Evolutionary conservation across 2,329 filamentous ascomycete genomes (phyloP).

Genomic region (Waltergamsia citrina): DNA sequence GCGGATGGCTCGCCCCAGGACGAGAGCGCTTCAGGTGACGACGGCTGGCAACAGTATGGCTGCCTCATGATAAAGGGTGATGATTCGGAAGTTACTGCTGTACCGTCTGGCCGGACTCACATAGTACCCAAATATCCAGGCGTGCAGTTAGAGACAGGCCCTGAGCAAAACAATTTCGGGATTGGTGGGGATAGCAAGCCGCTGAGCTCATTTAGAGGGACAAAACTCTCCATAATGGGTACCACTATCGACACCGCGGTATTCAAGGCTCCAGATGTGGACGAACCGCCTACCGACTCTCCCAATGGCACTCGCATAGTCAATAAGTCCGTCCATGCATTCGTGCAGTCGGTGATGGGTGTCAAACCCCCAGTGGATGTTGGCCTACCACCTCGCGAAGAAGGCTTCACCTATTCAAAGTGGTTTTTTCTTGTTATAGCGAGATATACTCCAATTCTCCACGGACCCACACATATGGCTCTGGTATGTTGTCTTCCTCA

Average conservation of each 20-base stretch:
- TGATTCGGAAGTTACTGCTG: background rate
- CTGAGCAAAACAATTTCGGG: conserved; percentile 57
- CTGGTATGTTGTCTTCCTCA: conserved; percentile 38
- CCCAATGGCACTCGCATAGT: conserved; percentile 38
- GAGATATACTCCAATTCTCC: conserved; percentile 66
- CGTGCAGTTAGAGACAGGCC: conserved; percentile 26
- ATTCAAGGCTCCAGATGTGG: conserved; percentile 57
- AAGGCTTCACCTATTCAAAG: conserved; percentile 59
- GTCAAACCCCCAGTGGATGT: conserved; percentile 47
- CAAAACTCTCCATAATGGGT: conserved; percentile 67
- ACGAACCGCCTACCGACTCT: conserved; percentile 37
- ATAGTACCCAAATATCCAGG: conserved; percentile 18
- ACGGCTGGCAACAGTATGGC: conserved; percentile 19
- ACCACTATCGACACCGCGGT: conserved; percentile 71
- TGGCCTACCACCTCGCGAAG: conserved; percentile 51
- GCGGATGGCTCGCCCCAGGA: conserved; percentile 11
- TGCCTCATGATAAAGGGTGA: conserved; percentile 21
- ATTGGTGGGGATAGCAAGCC: conserved; percentile 53
- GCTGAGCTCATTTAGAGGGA: conserved; percentile 66
- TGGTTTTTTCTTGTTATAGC: conserved; percentile 70
- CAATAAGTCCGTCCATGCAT: conserved; percentile 64
- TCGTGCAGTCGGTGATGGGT: conserved; percentile 56
- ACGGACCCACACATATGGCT: conserved; percentile 63
- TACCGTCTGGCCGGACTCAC: background rate
- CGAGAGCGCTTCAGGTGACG: conserved; percentile 12